Evolutionary conservation across 352 stramenopile genomes (phyloP).

Genomic region (Pythium chondricola): DNA sequence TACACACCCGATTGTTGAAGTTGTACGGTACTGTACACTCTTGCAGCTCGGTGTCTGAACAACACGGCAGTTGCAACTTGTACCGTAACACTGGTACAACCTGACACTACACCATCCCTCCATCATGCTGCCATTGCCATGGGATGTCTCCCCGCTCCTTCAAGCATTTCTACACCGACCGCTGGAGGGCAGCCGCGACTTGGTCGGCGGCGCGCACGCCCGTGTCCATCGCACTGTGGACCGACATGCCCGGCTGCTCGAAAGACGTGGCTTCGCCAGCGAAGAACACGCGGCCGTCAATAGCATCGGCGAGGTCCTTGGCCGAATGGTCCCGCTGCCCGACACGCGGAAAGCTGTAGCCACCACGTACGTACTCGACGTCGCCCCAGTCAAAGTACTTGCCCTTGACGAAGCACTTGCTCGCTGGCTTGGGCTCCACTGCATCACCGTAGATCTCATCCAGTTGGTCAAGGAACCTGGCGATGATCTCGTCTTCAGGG

Average conservation of each 20-base stretch:
- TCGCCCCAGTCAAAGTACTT: slow-evolving; percentile 79
- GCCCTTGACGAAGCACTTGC: slow-evolving; percentile 55
- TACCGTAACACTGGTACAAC: too few species aligned
- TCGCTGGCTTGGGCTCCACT: slow-evolving; percentile 46
- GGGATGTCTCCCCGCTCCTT: too few species aligned
- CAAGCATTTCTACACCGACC: too few species aligned
- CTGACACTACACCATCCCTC: too few species aligned
- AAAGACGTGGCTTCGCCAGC: slow-evolving; percentile 76
- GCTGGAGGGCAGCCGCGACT: slow-evolving; percentile 34
- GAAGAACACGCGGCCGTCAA: slow-evolving; percentile 74
- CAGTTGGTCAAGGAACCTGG: slow-evolving; percentile 61
- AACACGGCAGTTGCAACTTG: too few species aligned
- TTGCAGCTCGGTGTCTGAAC: too few species aligned
- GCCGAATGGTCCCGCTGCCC: slow-evolving; percentile 59
- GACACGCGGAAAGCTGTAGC: slow-evolving; percentile 72
- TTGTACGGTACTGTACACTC: too few species aligned
- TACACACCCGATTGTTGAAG: too few species aligned
- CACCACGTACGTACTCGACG: slow-evolving; percentile 56
- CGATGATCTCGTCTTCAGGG: slow-evolving; percentile 44
- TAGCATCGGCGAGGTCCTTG: slow-evolving; percentile 42
- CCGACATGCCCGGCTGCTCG: slow-evolving; percentile 76
- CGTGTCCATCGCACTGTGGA: slow-evolving; percentile 78
- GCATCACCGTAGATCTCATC: slow-evolving; percentile 69
- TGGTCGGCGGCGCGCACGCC: slow-evolving; percentile 56
- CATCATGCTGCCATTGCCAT: too few species aligned